phyloP scores from a whole-genome alignment of 176 grass and related monocot species.

The Musa itinerans region DNA sequence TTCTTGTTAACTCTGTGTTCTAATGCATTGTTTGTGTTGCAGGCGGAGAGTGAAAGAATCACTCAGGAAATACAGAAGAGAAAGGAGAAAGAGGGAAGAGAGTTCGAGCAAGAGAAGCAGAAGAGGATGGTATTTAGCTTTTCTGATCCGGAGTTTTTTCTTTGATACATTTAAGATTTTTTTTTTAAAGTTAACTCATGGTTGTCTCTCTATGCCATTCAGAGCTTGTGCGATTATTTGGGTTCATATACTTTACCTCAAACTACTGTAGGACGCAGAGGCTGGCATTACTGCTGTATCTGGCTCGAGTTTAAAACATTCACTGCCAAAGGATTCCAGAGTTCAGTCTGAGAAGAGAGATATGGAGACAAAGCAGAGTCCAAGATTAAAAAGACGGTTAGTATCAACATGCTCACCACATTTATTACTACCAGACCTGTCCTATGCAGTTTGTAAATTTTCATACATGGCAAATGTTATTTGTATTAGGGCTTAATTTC shows the following conservation, averaged over 20 bases:
- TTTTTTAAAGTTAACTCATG: conserved; percentile 38
- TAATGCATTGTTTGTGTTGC: conserved; percentile 8
- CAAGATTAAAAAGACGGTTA: conserved; percentile 37
- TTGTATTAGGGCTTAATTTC: not conserved
- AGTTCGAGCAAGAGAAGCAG: conserved; percentile 44
- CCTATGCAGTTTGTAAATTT: not conserved
- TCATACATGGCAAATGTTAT: not conserved
- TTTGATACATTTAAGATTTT: conserved; percentile 25
- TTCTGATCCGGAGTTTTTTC: conserved; percentile 22
- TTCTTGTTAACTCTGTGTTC: not conserved
- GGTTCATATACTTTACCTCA: conserved; percentile 95
- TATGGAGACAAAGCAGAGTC: conserved; percentile 28
- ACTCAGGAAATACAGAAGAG: conserved; percentile 85
- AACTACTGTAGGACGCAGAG: conserved; percentile 83
- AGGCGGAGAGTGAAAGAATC: conserved; percentile 81
- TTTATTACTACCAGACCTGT: not conserved
- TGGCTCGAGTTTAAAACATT: conserved; percentile 30
- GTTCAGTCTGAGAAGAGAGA: conserved; percentile 35
- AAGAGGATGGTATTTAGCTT: conserved; percentile 47
- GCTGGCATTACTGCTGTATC: conserved; percentile 29
- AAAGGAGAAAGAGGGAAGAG: conserved; percentile 67
- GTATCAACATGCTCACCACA: not conserved
- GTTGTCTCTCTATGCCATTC: conserved; percentile 79
- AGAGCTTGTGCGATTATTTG: conserved; percentile 85
- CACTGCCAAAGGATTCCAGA: conserved; percentile 12